These are phyloP conservation scores for Monosporozyma yasuniensis DNA, from an alignment of 805 yeast genomes.

Conservation along the genomic window DNA sequence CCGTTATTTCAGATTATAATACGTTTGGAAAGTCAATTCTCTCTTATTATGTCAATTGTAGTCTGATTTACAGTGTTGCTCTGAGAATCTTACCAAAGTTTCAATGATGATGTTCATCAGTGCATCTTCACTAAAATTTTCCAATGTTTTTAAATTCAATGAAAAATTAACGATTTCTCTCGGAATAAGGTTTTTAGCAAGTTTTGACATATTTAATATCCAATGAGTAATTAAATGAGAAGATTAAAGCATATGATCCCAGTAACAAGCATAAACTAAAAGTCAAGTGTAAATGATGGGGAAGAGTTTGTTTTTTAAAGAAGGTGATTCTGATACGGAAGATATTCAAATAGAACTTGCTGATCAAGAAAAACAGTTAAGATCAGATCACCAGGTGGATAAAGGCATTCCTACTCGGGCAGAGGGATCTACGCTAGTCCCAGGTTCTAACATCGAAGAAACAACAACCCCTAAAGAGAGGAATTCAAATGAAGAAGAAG, in stretches of 20 bases:
- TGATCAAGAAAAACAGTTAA: constrained; percentile 17
- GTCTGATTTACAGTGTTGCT: background rate
- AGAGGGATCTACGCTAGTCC: background rate
- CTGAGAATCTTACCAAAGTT: background rate
- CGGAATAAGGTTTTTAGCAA: background rate
- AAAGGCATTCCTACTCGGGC: background rate
- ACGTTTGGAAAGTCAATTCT: background rate
- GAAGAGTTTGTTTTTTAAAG: constrained; percentile 27
- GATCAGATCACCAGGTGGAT: background rate
- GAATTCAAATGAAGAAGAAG: constrained; percentile 1
- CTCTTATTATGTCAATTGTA: background rate
- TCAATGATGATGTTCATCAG: background rate
- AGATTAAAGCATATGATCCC: constrained; percentile 10
- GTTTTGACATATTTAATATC: background rate
- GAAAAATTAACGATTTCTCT: background rate
- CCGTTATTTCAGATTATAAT: no score
- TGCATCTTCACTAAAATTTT: background rate
- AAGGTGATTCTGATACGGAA: constrained; percentile 34
- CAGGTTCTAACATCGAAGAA: background rate
- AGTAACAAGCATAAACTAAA: no score
- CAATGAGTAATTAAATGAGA: constrained; percentile 3
- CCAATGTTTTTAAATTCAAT: background rate
- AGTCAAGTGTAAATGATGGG: background rate
- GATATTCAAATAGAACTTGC: constrained; percentile 22
- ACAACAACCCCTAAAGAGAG: background rate